These are phyloP conservation scores for Fonsecaea multimorphosa DNA, from an alignment of 2,329 filamentous ascomycete species.

Conservation along the genomic window DNA sequence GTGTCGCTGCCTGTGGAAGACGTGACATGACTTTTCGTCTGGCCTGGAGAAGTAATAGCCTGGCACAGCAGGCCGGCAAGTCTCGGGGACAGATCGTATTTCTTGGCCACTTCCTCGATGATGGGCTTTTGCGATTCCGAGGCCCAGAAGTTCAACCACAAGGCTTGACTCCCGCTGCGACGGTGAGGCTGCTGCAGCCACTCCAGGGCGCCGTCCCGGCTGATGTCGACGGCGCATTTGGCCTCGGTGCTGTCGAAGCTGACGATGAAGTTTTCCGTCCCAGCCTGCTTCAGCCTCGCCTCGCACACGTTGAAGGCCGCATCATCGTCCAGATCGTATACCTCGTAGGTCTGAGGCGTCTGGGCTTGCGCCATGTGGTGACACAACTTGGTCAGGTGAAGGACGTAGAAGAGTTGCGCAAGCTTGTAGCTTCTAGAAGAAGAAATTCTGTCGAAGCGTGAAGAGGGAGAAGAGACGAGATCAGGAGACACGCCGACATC, in stretches of 20 bases:
- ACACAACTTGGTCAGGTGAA: not conserved
- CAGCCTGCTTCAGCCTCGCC: slow-evolving; percentile 41
- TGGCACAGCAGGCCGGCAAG: slow-evolving; percentile 45
- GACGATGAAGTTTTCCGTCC: slow-evolving; percentile 50
- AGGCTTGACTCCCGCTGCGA: slow-evolving; percentile 8
- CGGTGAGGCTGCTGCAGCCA: slow-evolving; percentile 18
- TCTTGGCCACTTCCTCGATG: slow-evolving; percentile 32
- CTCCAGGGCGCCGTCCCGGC: slow-evolving; percentile 9
- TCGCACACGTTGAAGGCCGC: slow-evolving; percentile 43
- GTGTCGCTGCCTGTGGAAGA: not conserved
- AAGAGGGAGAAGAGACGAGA: not conserved
- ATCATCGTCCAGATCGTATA: slow-evolving; percentile 47
- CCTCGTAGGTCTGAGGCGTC: not conserved
- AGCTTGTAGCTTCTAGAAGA: not conserved
- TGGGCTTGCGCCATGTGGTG: not conserved
- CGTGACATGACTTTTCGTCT: not conserved
- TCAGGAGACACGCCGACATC: not conserved
- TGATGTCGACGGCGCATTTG: slow-evolving; percentile 49
- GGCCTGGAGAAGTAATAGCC: not conserved
- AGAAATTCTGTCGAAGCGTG: not conserved
- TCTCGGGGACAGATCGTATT: slow-evolving; percentile 45
- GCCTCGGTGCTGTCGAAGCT: slow-evolving; percentile 53
- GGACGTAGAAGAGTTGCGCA: not conserved
- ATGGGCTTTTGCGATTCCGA: slow-evolving; percentile 21
- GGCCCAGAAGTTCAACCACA: slow-evolving; percentile 37